Evolutionary conservation across 108 stramenopile species (phyloP).

Genomic region (Aurantiochytrium sp.): DNA sequence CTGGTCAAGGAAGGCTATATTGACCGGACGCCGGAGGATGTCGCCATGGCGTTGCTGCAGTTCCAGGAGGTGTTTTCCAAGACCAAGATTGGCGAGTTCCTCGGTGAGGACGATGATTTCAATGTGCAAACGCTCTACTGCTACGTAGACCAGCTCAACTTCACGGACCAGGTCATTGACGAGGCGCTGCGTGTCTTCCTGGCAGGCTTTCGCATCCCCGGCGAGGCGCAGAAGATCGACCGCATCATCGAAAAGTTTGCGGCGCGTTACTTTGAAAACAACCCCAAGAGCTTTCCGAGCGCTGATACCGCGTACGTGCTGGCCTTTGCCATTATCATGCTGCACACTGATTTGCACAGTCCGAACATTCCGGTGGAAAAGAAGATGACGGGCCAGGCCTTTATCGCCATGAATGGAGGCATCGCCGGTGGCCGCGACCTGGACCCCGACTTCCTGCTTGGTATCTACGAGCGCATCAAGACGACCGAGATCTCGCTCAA

Average conservation of each 20-base stretch:
- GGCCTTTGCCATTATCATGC: constrained; percentile 96
- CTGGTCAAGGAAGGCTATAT: constrained; percentile 77
- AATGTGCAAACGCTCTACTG: constrained; percentile 78
- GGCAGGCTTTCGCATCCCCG: constrained; percentile 91
- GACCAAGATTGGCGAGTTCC: constrained; percentile 90
- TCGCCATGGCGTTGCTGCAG: constrained; percentile 76
- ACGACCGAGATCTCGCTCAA: constrained; percentile 86
- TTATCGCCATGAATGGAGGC: constrained; percentile 85
- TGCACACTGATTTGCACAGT: constrained; percentile 96
- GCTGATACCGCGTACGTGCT: constrained; percentile 95
- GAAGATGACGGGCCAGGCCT: constrained; percentile 82
- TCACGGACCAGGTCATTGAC: constrained; percentile 79
- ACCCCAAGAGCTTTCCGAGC: constrained; percentile 71
- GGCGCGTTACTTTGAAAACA: constrained; percentile 81
- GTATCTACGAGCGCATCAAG: constrained; percentile 89
- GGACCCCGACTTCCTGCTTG: constrained; percentile 73
- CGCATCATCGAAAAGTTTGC: constrained; percentile 99
- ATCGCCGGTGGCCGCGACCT: constrained; percentile 91
- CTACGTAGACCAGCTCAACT: constrained; percentile 83
- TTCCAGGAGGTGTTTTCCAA: constrained; percentile 86
- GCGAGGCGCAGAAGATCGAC: constrained; percentile 99
- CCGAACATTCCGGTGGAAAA: constrained; percentile 87
- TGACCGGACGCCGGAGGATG: constrained; percentile 68
- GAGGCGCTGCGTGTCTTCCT: constrained; percentile 89
- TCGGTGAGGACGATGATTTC: constrained; percentile 88